Base-by-base conservation (phyloP, 2,329 filamentous ascomycete species). In the Aspergillus sp. region DNA sequence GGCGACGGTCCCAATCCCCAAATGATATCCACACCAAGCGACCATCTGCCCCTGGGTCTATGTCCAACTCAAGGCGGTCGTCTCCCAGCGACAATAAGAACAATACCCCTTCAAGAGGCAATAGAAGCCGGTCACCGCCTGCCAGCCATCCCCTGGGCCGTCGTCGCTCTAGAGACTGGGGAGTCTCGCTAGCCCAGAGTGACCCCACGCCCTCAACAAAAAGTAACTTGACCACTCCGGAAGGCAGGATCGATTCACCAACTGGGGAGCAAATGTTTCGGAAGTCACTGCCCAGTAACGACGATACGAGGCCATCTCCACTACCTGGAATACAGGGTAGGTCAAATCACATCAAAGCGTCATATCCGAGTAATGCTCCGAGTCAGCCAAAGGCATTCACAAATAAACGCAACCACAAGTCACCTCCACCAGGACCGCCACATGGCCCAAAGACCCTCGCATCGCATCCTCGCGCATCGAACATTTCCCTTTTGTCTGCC, bases 61-160 rank as follows among this genome's bases (percentile, higher is more conserved):
- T 74, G 19, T 72, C 79, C 19, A 85, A 82, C 31, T 88, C 86
- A 21, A 81, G 84, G 56, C 79, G 84, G 49, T 87, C 86, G 8
- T 88, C 86, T 6, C 86, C 86, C 15, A 82, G 77, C 25, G 72
- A 80, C 15, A 86, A 84, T 62, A 79, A 82, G 63, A 68, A 77
- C 50, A 78, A 75, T 48, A 66, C 79, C 17, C 69, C 76, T 40
- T 63, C 76, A 59, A 66, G 71, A 17, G 62, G 71, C 56, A 63
- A 68, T 25, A 75, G 68, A 27, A 68, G 57, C 52, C 67, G 69
- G 39, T 71, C 70, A 15, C 68, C 69, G 12, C 25, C 57, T 17
- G 55, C 58, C 62, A 61, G 69, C 58, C 49, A 70, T 55, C 41
- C 48, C 47, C 59, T 62, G 56, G 48, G 65, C 54, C 63, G 70